These are phyloP conservation scores for Hymenotorrendiella dingleyae DNA, from an alignment of 2,329 filamentous ascomycete genomes.

Conservation along the genomic window DNA sequence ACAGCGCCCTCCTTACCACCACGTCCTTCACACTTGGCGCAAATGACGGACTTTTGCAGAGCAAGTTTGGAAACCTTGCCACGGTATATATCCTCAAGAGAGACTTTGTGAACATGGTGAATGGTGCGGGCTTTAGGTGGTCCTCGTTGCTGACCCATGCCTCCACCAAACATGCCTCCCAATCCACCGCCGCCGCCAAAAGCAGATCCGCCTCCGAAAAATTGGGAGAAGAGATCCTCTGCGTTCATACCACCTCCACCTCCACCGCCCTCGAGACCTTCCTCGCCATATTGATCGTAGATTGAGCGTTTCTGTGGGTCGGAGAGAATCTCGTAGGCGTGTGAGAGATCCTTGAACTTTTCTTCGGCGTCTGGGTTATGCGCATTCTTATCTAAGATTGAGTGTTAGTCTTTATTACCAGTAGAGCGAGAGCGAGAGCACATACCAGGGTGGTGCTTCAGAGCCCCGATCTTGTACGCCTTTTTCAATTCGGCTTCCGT, in stretches of 20 bases:
- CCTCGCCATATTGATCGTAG: conserved; percentile 97
- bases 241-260: conserved; percentile 82
- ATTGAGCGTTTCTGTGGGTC: conserved; percentile 85
- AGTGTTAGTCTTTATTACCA: conserved; percentile 17
- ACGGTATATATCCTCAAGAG: conserved; percentile 94
- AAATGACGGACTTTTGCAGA: conserved; percentile 95
- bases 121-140: conserved; percentile 90
- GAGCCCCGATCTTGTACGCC: conserved; percentile 75
- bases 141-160: conserved; percentile 72
- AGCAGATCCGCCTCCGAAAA: conserved; percentile 70
- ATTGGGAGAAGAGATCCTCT: conserved; percentile 93
- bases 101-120: conserved; percentile 97
- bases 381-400: conserved; percentile 78
- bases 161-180: conserved; percentile 70
- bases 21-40: conserved; percentile 85
- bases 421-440: conserved; percentile 9
- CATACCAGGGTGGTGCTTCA: conserved; percentile 81
- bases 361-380: conserved; percentile 89
- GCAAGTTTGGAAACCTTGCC: conserved; percentile 97
- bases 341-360: conserved; percentile 97
- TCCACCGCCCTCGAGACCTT: conserved; percentile 85
- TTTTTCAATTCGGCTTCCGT: conserved; percentile 86
- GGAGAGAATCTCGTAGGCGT: conserved; percentile 91
- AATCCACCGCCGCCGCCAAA: conserved; percentile 64
- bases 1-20: conserved; percentile 98